Base-by-base conservation (phyloP, 352 stramenopile species). In the Phytophthora lateralis region DNA sequence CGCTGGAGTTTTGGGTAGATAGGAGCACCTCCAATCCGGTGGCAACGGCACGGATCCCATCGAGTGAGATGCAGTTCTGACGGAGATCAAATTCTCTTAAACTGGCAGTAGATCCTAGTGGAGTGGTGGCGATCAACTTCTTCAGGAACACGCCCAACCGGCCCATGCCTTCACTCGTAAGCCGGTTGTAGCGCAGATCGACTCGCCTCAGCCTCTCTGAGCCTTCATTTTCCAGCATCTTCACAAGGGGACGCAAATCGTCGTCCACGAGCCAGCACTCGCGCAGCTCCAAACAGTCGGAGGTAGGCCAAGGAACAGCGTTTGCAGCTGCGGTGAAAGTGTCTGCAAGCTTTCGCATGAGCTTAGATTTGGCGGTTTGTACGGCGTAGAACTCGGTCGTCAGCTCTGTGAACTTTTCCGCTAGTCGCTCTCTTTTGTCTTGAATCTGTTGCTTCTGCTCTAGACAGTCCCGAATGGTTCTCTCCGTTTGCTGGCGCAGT, bases 31-130 rank as follows among this genome's bases (percentile, higher is more conserved):
- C 78, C 0, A 93, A 50, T 1, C 63, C 65, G 37, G 43, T 85
- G 0, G 82, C 85, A 7, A 93, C 62, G 3, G 53, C 46, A 14
- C 85, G 82, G 17, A 91, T 62, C 9, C 82, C 82, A 47, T 91
- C 80, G 2, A 89, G 66, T 14, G 80, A 85, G 47, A 93, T 71
- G 55, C 67, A 89, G 42, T 93, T 93, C n/a, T 78, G 66, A 18
- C 82, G 82, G 14, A 93, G 57, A 57, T 90, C 78, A 6, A 93
- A 38, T 49, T 91, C 73, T 21, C 20, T 45, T 0, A 5, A 38
- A 32, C 27, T 44, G 38, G 38, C n/a, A n/a, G 35, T 10, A 44
- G 17, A 44, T 38, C 17, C 14, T 24, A 14, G 37, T 44, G 7
- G 29, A 34, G 26, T 37, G 38, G 10, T 10, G 14, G 15, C 20